Evolutionary conservation across 1,284 basidiomycete genomes (phyloP), one percentile per base, ranked within the genome.

Genomic region (Xerocomus nothofagi): DNA sequence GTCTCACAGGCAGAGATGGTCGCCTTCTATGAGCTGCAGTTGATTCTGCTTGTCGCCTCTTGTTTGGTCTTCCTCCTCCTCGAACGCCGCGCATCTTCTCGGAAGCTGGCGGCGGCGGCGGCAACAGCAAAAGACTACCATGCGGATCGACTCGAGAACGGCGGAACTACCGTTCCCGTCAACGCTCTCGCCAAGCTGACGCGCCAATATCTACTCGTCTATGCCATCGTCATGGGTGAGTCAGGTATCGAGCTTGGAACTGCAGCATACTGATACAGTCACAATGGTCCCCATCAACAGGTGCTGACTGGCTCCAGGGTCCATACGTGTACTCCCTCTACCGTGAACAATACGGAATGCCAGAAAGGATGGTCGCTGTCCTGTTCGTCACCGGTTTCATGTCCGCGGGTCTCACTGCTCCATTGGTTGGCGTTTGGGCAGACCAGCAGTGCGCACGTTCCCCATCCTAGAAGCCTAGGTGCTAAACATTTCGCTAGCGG

Each of bases 281-380:
- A 34, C 15, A 15, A 17, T 34, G 14, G 18, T 33, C 17, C 43
- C 5, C 39, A 39, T 46, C 12, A 52, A 37, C 55, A 87, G 86
- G 80, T 49, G 82, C 86, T 50, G 86, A 88, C 62, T 88, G 86
- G 86, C 71, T 88, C n/a, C 85, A 88, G 63, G 86, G 86, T 0
- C 86, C 86, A 21, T 88, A 88, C 56, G 73, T 87, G 0, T 88
- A 88, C 60, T 85, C 83, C 18, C 69, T 88, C 0, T 88, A 88
- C 63, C 73, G 75, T 42, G 83, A 87, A 42, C 83, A 88, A 58
- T 87, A 88, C 54, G 69, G 63, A 4, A 81, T 82, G 58, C 71
- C 81, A 0, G 84, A 87, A 60, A 70, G 81, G 30, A 66, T 79
- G 21, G 84, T 89, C 10, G 85, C 85, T 2, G 61, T 83, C 18